A percentile compares a stretch with the other conserved stretches of the same genome.
Evolutionary conservation across 2,329 filamentous ascomycete species (phyloP).

Genomic region (Botrytis tulipae): DNA sequence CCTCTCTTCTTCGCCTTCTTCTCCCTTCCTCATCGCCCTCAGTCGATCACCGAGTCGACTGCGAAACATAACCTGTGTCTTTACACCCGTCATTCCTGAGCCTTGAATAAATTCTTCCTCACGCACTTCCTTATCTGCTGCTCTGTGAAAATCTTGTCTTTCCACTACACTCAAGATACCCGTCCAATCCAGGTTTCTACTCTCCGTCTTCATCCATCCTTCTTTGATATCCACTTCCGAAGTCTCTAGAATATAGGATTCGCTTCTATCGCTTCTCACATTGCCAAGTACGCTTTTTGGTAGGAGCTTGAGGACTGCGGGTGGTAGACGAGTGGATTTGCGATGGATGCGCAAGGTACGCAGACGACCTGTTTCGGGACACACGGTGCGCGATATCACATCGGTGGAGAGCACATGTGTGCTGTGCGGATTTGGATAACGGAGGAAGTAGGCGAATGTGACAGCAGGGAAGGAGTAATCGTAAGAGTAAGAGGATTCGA

Average conservation of each 20-base stretch:
- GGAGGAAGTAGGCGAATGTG: slow-evolving; percentile 84
- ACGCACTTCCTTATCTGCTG: slow-evolving; percentile 27
- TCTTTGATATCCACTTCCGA: slow-evolving; percentile 76
- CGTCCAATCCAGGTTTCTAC: slow-evolving; percentile 77
- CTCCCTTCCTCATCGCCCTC: slow-evolving; percentile 41
- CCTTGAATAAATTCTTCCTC: slow-evolving; percentile 33
- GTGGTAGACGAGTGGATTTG: slow-evolving; percentile 76
- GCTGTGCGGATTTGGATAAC: slow-evolving; percentile 83
- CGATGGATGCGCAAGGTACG: slow-evolving; percentile 78
- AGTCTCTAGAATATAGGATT: slow-evolving; percentile 77
- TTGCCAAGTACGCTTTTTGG: slow-evolving; percentile 56
- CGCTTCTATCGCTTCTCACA: slow-evolving; percentile 60
- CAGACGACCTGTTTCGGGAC: slow-evolving; percentile 69
- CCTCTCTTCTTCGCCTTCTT: slow-evolving; percentile 46
- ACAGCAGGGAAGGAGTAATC: slow-evolving; percentile 81
- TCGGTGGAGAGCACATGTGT: slow-evolving; percentile 81
- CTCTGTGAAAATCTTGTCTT: slow-evolving; percentile 62
- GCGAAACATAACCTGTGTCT: slow-evolving; percentile 70
- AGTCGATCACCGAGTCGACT: slow-evolving; percentile 67
- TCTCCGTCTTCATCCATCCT: slow-evolving; percentile 81
- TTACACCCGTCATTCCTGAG: slow-evolving; percentile 58
- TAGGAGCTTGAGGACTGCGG: slow-evolving; percentile 71
- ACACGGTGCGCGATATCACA: slow-evolving; percentile 72
- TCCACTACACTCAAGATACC: slow-evolving; percentile 78
- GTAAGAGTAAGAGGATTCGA: slow-evolving; percentile 65